phyloP scores from a whole-genome alignment of 2,329 filamentous ascomycete genomes.

The Colletotrichum sublineola region DNA sequence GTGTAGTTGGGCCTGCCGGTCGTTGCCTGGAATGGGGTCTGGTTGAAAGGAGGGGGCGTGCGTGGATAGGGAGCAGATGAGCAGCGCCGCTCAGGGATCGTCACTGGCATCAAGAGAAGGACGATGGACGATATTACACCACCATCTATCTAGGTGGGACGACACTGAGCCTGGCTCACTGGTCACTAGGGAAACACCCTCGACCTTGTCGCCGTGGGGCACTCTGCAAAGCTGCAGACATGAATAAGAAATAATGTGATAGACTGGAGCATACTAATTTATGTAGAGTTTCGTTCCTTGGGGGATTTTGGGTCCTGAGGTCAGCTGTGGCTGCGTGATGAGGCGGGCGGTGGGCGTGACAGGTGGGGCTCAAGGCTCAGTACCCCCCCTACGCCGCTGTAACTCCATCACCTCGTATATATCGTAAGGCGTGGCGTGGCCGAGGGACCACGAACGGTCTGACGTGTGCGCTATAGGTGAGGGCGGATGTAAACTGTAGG shows the following conservation, averaged over 20 bases:
- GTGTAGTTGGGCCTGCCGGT: slow-evolving; percentile 1
- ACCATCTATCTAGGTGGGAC: background rate
- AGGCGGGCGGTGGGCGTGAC: slow-evolving; percentile 22
- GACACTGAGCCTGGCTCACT: background rate
- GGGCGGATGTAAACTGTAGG: slow-evolving; percentile 7
- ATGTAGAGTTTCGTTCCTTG: background rate
- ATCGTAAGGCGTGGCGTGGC: background rate
- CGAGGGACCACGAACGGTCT: background rate
- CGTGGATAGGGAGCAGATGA: background rate
- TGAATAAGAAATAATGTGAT: background rate
- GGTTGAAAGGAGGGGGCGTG: background rate
- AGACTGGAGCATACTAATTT: background rate
- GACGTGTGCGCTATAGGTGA: slow-evolving; percentile 3
- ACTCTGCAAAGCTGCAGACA: background rate
- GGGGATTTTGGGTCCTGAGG: slow-evolving; percentile 25
- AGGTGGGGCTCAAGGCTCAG: slow-evolving; percentile 35
- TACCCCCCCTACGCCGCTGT: background rate
- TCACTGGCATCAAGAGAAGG: background rate
- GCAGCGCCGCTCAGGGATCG: background rate
- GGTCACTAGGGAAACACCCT: background rate
- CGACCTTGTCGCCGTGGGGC: background rate
- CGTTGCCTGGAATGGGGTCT: slow-evolving; percentile 8
- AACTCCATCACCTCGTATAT: background rate
- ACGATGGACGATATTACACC: background rate
- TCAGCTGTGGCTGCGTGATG: slow-evolving; percentile 33